These are phyloP conservation scores for Chaetomium olivaceum DNA, from an alignment of 2,329 filamentous ascomycete species.

Conservation along the genomic window DNA sequence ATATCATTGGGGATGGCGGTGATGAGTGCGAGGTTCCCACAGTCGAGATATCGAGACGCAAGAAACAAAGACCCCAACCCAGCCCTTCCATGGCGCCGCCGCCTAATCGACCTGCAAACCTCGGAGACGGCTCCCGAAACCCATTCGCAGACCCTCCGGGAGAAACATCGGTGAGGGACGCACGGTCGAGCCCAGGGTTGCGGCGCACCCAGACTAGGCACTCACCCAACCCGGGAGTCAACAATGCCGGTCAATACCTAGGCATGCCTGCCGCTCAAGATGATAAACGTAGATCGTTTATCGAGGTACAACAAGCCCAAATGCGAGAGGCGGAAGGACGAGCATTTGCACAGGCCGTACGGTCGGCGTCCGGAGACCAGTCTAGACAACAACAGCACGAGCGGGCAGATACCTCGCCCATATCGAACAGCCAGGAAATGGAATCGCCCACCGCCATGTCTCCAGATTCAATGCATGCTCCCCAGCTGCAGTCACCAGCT, in stretches of 20 bases:
- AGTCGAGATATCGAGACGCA: slow-evolving; percentile 67
- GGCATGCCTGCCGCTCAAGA: slow-evolving; percentile 44
- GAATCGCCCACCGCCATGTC: slow-evolving; percentile 32
- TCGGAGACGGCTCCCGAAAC: slow-evolving; percentile 30
- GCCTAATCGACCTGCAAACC: slow-evolving; percentile 35
- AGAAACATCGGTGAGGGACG: slow-evolving; percentile 39
- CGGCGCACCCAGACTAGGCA: slow-evolving; percentile 60
- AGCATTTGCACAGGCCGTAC: slow-evolving; percentile 56
- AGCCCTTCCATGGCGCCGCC: slow-evolving; percentile 39
- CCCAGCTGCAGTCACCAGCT: slow-evolving; percentile 14
- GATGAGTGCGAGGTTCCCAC: slow-evolving; percentile 77
- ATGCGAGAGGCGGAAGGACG: slow-evolving; percentile 62
- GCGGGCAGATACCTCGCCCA: slow-evolving; percentile 32
- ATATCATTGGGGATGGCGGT: slow-evolving; percentile 86
- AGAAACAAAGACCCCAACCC: slow-evolving; percentile 43
- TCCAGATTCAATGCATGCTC: slow-evolving; percentile 26
- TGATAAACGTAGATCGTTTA: slow-evolving; percentile 58
- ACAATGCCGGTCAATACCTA: slow-evolving; percentile 39
- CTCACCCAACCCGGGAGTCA: slow-evolving; percentile 39
- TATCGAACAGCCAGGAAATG: slow-evolving; percentile 31
- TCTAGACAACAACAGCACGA: not conserved
- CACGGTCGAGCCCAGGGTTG: slow-evolving; percentile 55
- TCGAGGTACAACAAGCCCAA: slow-evolving; percentile 59
- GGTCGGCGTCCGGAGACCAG: slow-evolving; percentile 33
- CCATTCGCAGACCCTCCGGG: slow-evolving; percentile 32